Evolutionary conservation across 164 flowering plant genomes (phyloP), one percentile per base, ranked within the genome.

Genomic region (Cinnamomum chago): DNA sequence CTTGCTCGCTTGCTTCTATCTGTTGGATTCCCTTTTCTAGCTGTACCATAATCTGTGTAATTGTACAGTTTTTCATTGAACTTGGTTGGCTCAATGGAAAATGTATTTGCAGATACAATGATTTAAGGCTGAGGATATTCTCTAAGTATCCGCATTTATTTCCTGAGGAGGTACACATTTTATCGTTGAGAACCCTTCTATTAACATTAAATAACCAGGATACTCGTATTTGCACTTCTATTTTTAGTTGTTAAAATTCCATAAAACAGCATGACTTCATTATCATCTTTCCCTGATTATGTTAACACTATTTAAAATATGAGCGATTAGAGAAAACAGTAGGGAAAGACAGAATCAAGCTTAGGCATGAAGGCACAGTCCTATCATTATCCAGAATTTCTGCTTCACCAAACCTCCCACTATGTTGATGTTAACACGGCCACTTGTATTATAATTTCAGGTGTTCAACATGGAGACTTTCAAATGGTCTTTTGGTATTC

Each of bases 401-500:
- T 65, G 23, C 14, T 28, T 20, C 67, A 23, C 12, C 15, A 7
- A n/a, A 9, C 28, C 28, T 5, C 3, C 67, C 28, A 65, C 13
- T 3, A 65, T 67, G 40, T 67, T 17, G 51, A 9, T 68, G 55
- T 4, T 67, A 27, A 67, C 13, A 17, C 40, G 51, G n/a, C 12
- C 28, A 50, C 60, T 50, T 47, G 20, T 55, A 55, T 23, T 71
- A 50, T 65, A 13, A 40, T 58, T 74, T 27, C 89, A 95, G 99
- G 90, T 93, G 52, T 95, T 89, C 83, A 95, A 93, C 76, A 81
- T 92, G 81, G 97, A 93, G 78, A 88, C 94, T 33, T 95, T 93
- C 86, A 95, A 77, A 79, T 95, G 99, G 99, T 93, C 99, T 64
- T 93, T 95, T 78, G 97, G 99, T 68, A 93, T 95, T 84, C 99